These are phyloP conservation scores for Phtheirospermum japonicum DNA, from an alignment of 257 asterid species.

Conservation along the genomic window DNA sequence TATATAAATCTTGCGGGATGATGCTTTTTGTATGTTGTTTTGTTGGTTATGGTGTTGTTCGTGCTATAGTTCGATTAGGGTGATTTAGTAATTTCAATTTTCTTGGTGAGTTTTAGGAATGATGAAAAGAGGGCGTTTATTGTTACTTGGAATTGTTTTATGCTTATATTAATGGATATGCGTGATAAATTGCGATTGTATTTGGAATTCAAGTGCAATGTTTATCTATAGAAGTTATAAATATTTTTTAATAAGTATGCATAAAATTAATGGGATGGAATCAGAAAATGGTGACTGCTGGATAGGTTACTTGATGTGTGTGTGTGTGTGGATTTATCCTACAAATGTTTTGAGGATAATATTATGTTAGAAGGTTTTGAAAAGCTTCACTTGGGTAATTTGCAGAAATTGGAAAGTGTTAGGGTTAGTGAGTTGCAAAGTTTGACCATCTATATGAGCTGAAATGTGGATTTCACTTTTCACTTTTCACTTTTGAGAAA, in stretches of 20 bases:
- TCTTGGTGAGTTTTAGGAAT: not conserved
- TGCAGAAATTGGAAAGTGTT: not conserved
- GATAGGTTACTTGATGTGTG: too few relatives aligned
- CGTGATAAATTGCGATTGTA: not conserved
- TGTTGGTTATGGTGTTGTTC: slow-evolving; percentile 7
- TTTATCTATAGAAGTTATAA: not conserved
- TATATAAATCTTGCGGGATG: slow-evolving; percentile 29
- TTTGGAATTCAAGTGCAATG: not conserved
- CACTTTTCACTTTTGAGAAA: not conserved
- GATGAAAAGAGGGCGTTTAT: not conserved
- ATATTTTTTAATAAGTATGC: not conserved
- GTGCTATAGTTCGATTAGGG: not conserved
- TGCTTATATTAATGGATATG: slow-evolving; percentile 5
- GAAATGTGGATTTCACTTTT: slow-evolving; percentile 2
- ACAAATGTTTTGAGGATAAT: not conserved
- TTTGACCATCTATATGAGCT: not conserved
- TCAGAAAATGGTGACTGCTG: not conserved
- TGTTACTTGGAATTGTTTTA: not conserved
- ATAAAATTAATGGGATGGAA: slow-evolving; percentile 5
- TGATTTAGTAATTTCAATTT: not conserved
- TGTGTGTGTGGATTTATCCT: not conserved
- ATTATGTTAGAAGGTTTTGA: slow-evolving; percentile 9
- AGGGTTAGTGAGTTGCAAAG: slow-evolving; percentile 2
- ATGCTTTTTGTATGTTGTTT: slow-evolving; percentile 21
- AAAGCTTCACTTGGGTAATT: not conserved